These are phyloP conservation scores for Paraglomus brasilianum DNA, from an alignment of 192 early-diverging fungal genomes.

Conservation along the genomic window DNA sequence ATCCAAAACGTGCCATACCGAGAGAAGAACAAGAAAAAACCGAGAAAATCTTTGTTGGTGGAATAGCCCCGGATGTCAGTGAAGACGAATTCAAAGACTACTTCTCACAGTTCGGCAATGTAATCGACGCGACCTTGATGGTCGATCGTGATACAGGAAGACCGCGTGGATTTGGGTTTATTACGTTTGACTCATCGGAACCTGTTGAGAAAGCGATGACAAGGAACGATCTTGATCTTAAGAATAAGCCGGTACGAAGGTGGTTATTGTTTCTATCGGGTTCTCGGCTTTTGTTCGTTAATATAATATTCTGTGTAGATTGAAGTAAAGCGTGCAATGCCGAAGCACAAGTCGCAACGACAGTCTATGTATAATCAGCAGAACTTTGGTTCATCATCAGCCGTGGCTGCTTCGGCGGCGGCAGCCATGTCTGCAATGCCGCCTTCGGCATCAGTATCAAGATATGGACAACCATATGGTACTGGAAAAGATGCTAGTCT, in stretches of 20 bases:
- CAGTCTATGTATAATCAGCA: slow-evolving; percentile 24
- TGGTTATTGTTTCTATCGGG: not conserved
- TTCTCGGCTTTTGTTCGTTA: slow-evolving; percentile 16
- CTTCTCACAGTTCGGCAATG: slow-evolving; percentile 81
- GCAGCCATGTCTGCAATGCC: slow-evolving; percentile 28
- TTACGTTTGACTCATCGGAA: slow-evolving; percentile 78
- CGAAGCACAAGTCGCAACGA: slow-evolving; percentile 53
- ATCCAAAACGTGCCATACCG: slow-evolving; percentile 71
- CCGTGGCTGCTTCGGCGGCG: slow-evolving; percentile 33
- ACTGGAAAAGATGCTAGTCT: slow-evolving; percentile 28
- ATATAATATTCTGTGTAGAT: slow-evolving; percentile 39
- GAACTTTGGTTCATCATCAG: slow-evolving; percentile 36
- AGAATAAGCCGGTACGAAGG: slow-evolving; percentile 64
- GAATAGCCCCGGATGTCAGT: slow-evolving; percentile 81
- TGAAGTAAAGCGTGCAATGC: slow-evolving; percentile 71
- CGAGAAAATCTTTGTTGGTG: slow-evolving; percentile 94
- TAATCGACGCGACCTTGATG: slow-evolving; percentile 85
- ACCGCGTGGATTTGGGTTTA: slow-evolving; percentile 93
- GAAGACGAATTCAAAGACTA: slow-evolving; percentile 83
- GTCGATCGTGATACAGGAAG: slow-evolving; percentile 81
- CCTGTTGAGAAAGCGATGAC: slow-evolving; percentile 77
- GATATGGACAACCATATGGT: slow-evolving; percentile 35
- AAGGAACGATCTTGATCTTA: slow-evolving; percentile 63
- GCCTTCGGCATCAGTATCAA: slow-evolving; percentile 31
- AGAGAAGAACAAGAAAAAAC: slow-evolving; percentile 75